A percentile compares a stretch with the other conserved stretches of the same genome.
Evolutionary conservation across 106 monocot genomes (phyloP).

Genomic region (Dendrobium nobile): DNA sequence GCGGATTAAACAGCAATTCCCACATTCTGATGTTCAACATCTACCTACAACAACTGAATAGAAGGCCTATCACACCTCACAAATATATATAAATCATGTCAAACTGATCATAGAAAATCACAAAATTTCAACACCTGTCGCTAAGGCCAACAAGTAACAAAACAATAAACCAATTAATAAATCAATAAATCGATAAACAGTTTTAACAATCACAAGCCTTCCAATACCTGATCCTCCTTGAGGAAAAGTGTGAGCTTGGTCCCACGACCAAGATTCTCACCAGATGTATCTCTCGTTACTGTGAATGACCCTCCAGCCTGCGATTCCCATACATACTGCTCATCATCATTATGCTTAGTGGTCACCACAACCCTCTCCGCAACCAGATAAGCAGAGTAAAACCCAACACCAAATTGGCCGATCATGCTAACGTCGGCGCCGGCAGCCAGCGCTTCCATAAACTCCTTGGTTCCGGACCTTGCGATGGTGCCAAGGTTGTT

Average conservation of each 20-base stretch:
- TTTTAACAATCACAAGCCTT: background rate
- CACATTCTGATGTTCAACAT: too few relatives aligned
- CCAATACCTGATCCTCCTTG: slow-evolving; percentile 68
- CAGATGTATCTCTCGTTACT: slow-evolving; percentile 56
- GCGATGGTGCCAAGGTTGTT: slow-evolving; percentile 80
- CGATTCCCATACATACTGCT: slow-evolving; percentile 79
- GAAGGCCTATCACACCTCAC: too few relatives aligned
- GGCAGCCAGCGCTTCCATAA: slow-evolving; percentile 73
- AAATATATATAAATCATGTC: too few relatives aligned
- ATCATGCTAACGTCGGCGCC: slow-evolving; percentile 80
- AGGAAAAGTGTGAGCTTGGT: slow-evolving; percentile 75
- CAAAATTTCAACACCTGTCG: too few relatives aligned
- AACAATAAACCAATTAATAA: background rate
- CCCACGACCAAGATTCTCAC: slow-evolving; percentile 58
- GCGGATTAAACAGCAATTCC: too few relatives aligned
- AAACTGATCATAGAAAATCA: too few relatives aligned
- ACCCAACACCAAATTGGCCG: slow-evolving; percentile 63
- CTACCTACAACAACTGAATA: too few relatives aligned
- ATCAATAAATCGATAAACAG: background rate
- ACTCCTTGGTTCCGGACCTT: slow-evolving; percentile 74
- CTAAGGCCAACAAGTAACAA: background rate
- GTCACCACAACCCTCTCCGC: slow-evolving; percentile 65
- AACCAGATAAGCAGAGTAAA: slow-evolving; percentile 47
- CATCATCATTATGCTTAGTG: slow-evolving; percentile 68
- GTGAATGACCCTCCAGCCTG: slow-evolving; percentile 77